Base-by-base conservation (phyloP, 2,329 filamentous ascomycete genomes). In the Penicillium sp. region DNA sequence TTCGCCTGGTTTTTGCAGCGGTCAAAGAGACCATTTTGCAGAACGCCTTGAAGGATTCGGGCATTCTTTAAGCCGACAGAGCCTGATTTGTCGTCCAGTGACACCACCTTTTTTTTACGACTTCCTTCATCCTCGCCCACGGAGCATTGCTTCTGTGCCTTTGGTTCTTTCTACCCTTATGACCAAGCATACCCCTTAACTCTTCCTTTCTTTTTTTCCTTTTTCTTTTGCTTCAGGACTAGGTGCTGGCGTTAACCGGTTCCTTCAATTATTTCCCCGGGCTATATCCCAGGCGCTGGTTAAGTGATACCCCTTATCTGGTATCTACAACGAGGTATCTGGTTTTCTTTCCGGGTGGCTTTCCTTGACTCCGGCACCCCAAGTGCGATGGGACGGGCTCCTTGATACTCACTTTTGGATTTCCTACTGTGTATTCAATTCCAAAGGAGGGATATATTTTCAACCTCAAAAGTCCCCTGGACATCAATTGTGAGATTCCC, bases 21-120 rank as follows among this genome's bases (percentile, higher is more conserved):
- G 93, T 98, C 50, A 98, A 98, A 70, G 93, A 98, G 73, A 98
- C 93, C 27, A 98, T 98, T 63, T 75, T 98, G 58, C 95, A 97
- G 71, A 98, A 98, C 68, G 93, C 93, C 39, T 80, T 98, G 59
- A 96, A 95, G 74, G 93, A 98, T 70, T 97, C 93, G 18, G 93
- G 93, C 58, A 97, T 98, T 69, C 81, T 98, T 61, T 89, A 54
- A 52, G 20, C 29, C 22, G 29, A 37, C 44, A 38, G 29, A 31
- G 24, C 26, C 35, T 20, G 16, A 39, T 16, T 36, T 22, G 27
- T 14, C 8, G 16, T 20, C 23, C 27, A 14, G 23, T 18, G 16
- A 32, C 34, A 37, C 26, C 7, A 31, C 28, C 16, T 35, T 29
- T 14, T 22, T 23, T 29, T 29, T 28, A 26, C 24, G 16, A 40